A percentile compares a stretch with the other conserved stretches of the same genome.
Evolutionary conservation across 208 protist genomes (phyloP).

Genomic region (Leishmania amazonensis): DNA sequence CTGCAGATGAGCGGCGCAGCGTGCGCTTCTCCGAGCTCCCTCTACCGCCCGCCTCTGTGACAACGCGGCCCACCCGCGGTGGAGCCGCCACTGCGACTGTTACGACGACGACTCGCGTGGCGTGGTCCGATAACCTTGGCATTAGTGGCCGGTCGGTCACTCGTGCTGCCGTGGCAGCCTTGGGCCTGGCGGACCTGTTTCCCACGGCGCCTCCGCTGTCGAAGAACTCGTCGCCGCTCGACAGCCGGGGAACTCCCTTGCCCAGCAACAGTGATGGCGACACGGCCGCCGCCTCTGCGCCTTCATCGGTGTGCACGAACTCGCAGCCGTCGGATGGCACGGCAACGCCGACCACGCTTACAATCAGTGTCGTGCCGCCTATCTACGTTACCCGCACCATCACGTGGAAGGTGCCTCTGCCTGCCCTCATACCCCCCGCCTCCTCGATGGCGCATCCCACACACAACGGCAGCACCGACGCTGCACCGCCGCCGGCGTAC

Average conservation of each 20-base stretch:
- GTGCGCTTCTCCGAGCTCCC: slow-evolving; percentile 10
- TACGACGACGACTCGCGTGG: not conserved
- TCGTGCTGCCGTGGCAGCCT: slow-evolving; percentile 28
- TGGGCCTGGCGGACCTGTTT: slow-evolving; percentile 48
- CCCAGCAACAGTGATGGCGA: not conserved
- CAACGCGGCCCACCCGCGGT: not conserved
- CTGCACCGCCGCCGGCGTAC: slow-evolving; percentile 1
- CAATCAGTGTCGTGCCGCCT: slow-evolving; percentile 47
- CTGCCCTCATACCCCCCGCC: slow-evolving; percentile 11
- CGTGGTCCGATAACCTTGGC: slow-evolving; percentile 12
- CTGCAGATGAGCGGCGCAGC: not conserved
- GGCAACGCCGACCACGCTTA: slow-evolving; percentile 7
- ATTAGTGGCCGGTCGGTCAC: slow-evolving; percentile 17
- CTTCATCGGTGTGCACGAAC: not conserved
- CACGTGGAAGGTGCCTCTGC: slow-evolving; percentile 61
- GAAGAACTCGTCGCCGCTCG: not conserved
- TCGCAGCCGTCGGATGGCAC: not conserved
- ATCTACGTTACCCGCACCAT: slow-evolving; percentile 56
- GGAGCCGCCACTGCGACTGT: not conserved
- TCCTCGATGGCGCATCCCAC: not conserved
- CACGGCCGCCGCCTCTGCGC: not conserved
- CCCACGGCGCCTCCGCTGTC: slow-evolving; percentile 27
- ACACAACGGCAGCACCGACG: not conserved
- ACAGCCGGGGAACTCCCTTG: not conserved
- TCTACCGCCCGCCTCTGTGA: not conserved